Conservation (phyloP, 371 early-diverging fungal genomes). For the Syncephalastrum monosporum region DNA sequence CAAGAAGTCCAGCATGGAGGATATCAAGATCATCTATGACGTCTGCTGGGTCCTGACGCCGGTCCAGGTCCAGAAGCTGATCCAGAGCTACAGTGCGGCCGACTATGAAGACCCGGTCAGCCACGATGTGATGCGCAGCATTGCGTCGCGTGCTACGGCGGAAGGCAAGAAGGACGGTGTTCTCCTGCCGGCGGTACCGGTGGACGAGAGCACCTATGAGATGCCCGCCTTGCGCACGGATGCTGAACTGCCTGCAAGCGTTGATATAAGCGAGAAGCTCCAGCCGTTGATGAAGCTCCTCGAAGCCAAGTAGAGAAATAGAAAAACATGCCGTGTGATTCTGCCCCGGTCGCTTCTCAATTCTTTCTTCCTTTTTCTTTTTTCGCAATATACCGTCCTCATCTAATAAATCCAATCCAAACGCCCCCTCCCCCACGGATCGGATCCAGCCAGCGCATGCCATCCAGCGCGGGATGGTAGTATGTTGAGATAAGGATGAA, state of each 20-base stretch:
- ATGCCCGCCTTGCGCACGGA: constrained; percentile 42
- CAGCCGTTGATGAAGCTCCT: too few relatives aligned
- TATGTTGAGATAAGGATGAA: constrained; percentile 1
- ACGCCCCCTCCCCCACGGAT: too few relatives aligned
- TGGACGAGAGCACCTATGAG: constrained; percentile 58
- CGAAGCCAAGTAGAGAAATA: too few relatives aligned
- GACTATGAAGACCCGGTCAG: constrained; percentile 82
- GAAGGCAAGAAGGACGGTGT: constrained; percentile 82
- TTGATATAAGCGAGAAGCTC: not conserved
- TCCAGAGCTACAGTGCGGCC: constrained; percentile 68
- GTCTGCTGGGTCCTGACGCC: constrained; percentile 89
- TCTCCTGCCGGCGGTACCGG: constrained; percentile 70
- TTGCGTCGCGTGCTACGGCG: constrained; percentile 68
- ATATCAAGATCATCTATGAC: constrained; percentile 89
- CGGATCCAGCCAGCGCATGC: too few relatives aligned
- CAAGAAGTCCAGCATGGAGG: constrained; percentile 83
- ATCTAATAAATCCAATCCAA: too few relatives aligned
- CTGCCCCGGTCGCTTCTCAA: too few relatives aligned
- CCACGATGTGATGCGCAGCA: constrained; percentile 81
- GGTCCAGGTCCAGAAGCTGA: constrained; percentile 88
- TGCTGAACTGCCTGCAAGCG: not conserved
- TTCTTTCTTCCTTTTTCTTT: too few relatives aligned
- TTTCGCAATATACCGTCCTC: too few relatives aligned
- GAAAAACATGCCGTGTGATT: too few relatives aligned
- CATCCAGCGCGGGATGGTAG: too few relatives aligned